A percentile compares a stretch with the other conserved stretches of the same genome.
phyloP scores from a whole-genome alignment of 1,139 yeast species.

The Saccharomycopsis hybrid region DNA sequence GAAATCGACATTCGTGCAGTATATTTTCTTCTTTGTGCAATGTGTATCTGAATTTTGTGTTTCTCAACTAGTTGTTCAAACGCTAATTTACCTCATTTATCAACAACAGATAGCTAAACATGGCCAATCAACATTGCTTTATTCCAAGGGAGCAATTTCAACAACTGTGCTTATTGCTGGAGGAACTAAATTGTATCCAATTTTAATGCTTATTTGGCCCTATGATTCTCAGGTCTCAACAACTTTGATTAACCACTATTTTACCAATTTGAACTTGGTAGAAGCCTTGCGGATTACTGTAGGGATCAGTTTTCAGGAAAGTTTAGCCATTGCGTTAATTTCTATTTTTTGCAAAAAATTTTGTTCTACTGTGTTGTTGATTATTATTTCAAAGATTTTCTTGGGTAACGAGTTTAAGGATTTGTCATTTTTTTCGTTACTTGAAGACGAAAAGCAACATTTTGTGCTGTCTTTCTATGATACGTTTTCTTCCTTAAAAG shows the following conservation, averaged over 20 bases:
- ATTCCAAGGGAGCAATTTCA: conserved; percentile 37
- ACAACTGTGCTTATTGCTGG: conserved; percentile 70
- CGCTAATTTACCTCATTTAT: conserved; percentile 27
- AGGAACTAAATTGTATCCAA: conserved; percentile 77
- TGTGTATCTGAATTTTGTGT: conserved; percentile 54
- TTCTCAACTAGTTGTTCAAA: conserved; percentile 47
- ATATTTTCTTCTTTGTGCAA: conserved; percentile 55
- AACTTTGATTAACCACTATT: conserved; percentile 46
- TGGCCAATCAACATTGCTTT: conserved; percentile 7
- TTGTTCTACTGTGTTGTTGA: conserved; percentile 3
- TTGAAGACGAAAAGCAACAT: too few species aligned
- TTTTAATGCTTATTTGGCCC: conserved; percentile 95
- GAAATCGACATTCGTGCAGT: conserved; percentile 32
- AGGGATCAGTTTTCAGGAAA: conserved; percentile 8
- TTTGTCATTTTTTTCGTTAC: too few species aligned
- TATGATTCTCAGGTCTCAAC: conserved; percentile 73
- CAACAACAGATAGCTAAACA: neutral
- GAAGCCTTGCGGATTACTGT: conserved; percentile 54
- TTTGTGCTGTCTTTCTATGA: too few species aligned
- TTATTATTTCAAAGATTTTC: neutral
- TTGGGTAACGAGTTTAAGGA: too few species aligned
- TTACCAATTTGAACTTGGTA: conserved; percentile 55
- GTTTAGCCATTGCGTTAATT: conserved; percentile 4
- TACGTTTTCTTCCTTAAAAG: too few species aligned
- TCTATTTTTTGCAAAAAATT: conserved; percentile 3